A percentile compares a stretch with the other conserved stretches of the same genome.
phyloP scores from a whole-genome alignment of 2,329 filamentous ascomycete genomes.

The Cryphonectria nitschkei region DNA sequence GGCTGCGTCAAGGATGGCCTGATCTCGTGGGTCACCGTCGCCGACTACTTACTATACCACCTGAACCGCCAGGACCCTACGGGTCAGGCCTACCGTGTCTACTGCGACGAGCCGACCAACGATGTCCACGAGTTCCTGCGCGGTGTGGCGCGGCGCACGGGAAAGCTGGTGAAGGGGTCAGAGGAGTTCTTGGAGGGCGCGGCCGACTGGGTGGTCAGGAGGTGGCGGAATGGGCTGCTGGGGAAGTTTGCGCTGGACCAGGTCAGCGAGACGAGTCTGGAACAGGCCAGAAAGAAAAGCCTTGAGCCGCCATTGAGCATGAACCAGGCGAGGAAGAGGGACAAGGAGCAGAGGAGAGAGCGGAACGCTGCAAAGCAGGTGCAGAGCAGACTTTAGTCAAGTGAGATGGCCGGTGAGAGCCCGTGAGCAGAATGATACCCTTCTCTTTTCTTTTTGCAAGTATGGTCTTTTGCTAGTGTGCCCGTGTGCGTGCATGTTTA shows the following conservation, averaged over 20 bases:
- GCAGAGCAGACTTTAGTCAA: background rate
- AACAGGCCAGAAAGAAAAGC: constrained; percentile 65
- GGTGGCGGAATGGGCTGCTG: constrained; percentile 77
- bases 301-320: constrained; percentile 35
- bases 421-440: constrained; percentile 22
- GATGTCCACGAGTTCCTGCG: constrained; percentile 75
- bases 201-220: constrained; percentile 78
- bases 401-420: background rate
- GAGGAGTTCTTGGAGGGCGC: constrained; percentile 71
- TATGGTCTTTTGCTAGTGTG: background rate
- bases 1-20: constrained; percentile 90
- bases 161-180: constrained; percentile 75
- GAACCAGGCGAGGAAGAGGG: constrained; percentile 68
- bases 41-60: constrained; percentile 87
- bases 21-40: constrained; percentile 75
- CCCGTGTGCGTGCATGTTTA: no score
- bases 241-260: constrained; percentile 82
- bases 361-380: constrained; percentile 39
- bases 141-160: constrained; percentile 72
- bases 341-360: constrained; percentile 59
- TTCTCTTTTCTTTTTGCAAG: constrained; percentile 10
- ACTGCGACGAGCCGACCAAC: constrained; percentile 72
- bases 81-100: constrained; percentile 59
- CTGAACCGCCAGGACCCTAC: constrained; percentile 70
- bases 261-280: constrained; percentile 58